These are phyloP conservation scores for Raffaelea ambrosiae DNA, from an alignment of 2,329 filamentous ascomycete genomes.

Conservation along the genomic window DNA sequence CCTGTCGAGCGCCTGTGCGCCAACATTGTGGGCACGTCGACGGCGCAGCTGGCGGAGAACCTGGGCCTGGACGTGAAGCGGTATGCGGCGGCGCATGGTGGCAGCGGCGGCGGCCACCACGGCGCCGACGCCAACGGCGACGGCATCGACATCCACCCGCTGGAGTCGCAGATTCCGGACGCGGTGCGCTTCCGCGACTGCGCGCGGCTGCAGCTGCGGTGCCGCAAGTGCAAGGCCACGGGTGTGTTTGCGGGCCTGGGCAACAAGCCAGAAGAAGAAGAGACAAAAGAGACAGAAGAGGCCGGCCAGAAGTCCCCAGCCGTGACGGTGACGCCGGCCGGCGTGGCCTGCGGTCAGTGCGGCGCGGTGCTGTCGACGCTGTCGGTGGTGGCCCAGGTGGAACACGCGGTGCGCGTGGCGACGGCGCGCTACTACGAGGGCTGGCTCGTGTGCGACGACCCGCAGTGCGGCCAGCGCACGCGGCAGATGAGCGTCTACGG, in stretches of 20 bases:
- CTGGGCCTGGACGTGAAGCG: conserved; percentile 85
- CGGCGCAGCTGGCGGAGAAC: conserved; percentile 82
- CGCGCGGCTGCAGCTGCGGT: conserved; percentile 66
- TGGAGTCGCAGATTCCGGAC: conserved; percentile 92
- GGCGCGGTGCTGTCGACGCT: conserved; percentile 56
- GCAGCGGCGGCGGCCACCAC: conserved; percentile 36
- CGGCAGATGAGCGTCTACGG: conserved; percentile 92
- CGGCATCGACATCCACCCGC: conserved; percentile 68
- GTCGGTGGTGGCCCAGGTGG: conserved; percentile 76
- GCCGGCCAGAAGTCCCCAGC: too few species aligned
- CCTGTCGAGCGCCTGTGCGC: conserved; percentile 96
- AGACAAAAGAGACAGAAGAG: neutral
- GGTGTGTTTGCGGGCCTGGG: conserved; percentile 69
- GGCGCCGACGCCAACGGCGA: conserved; percentile 37
- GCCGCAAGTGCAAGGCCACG: conserved; percentile 66
- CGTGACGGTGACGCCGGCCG: conserved; percentile 58
- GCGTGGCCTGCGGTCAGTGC: conserved; percentile 68
- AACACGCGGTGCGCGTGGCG: conserved; percentile 70
- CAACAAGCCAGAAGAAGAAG: neutral
- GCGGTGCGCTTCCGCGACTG: conserved; percentile 81
- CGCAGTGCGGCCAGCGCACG: conserved; percentile 77
- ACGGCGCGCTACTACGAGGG: conserved; percentile 85
- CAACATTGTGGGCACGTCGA: conserved; percentile 88
- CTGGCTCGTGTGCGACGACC: conserved; percentile 85
- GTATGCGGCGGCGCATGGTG: conserved; percentile 49